A percentile compares a stretch with the other conserved stretches of the same genome.
These are phyloP conservation scores for Buddleja alternifolia DNA, from an alignment of 257 asterid genomes.

Conservation along the genomic window DNA sequence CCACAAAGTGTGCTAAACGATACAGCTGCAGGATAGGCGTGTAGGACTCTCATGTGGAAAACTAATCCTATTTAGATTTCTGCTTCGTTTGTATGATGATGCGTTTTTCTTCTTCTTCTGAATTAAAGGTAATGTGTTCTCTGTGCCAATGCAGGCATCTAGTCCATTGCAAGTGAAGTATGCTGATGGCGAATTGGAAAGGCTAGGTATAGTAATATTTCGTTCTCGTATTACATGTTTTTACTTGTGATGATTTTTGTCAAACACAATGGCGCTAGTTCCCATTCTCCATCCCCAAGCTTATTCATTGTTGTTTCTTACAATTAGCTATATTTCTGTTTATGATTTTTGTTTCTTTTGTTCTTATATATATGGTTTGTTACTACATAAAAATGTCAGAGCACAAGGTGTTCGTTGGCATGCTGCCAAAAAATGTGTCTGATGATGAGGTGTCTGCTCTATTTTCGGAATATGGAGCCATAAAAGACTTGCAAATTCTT, in stretches of 20 bases:
- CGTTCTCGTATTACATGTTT: conserved; percentile 14
- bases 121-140: conserved; percentile 35
- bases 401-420: conserved; percentile 93
- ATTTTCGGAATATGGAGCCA: conserved; percentile 85
- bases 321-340: neutral
- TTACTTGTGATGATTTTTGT: conserved; percentile 10
- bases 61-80: conserved; percentile 3
- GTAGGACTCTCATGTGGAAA: conserved; percentile 20
- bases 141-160: conserved; percentile 78
- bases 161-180: conserved; percentile 97
- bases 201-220: conserved; percentile 74
- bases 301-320: conserved; percentile 9
- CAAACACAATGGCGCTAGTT: conserved; percentile 20
- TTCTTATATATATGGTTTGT: conserved; percentile 14
- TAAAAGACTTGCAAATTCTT: conserved; percentile 84
- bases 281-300: neutral
- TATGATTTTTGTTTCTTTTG: conserved; percentile 12
- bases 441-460: conserved; percentile 78
- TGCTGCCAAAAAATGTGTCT: conserved; percentile 93
- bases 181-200: conserved; percentile 99
- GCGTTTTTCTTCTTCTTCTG: conserved; percentile 28
- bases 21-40: neutral
- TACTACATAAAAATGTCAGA: conserved; percentile 49
- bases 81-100: conserved; percentile 21
- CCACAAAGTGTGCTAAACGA: neutral